Conservation (phyloP, 305 asterid genomes). For the Rubia peregrina region DNA sequence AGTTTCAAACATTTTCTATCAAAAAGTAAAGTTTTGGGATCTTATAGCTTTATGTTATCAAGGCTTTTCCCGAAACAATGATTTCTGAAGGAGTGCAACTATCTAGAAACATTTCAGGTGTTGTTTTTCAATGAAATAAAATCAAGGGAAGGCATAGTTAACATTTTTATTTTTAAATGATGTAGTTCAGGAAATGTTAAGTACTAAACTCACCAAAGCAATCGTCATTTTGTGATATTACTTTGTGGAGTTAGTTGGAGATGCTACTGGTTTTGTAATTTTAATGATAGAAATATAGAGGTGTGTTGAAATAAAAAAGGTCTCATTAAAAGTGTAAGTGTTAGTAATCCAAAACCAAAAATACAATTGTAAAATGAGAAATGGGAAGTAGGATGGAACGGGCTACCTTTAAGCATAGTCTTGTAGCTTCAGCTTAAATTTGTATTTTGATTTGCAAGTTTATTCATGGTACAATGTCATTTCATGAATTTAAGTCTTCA, state of each 20-base stretch:
- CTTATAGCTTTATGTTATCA: not conserved
- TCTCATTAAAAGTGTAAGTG: not conserved
- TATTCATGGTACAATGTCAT: not conserved
- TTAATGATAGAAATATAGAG: not conserved
- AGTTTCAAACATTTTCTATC: not conserved
- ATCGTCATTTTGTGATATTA: not conserved
- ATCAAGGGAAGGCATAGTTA: not conserved
- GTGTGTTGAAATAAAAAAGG: not conserved
- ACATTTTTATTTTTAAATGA: not conserved
- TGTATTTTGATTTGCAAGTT: not conserved
- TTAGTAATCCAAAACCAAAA: no score
- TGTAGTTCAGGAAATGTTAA: not conserved
- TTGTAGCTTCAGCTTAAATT: not conserved
- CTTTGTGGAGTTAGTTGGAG: not conserved
- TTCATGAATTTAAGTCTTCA: not conserved
- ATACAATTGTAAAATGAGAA: no score
- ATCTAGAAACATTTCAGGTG: not conserved
- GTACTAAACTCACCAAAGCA: not conserved
- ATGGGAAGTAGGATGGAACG: not conserved
- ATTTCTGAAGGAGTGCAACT: not conserved
- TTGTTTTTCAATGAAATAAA: not conserved
- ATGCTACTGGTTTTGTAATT: not conserved
- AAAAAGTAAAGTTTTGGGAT: not conserved
- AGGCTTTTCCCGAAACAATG: not conserved
- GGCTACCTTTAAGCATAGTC: not conserved